These are phyloP conservation scores for Gastrolobium bilobum DNA, from an alignment of 306 rosid genomes.

Conservation along the genomic window DNA sequence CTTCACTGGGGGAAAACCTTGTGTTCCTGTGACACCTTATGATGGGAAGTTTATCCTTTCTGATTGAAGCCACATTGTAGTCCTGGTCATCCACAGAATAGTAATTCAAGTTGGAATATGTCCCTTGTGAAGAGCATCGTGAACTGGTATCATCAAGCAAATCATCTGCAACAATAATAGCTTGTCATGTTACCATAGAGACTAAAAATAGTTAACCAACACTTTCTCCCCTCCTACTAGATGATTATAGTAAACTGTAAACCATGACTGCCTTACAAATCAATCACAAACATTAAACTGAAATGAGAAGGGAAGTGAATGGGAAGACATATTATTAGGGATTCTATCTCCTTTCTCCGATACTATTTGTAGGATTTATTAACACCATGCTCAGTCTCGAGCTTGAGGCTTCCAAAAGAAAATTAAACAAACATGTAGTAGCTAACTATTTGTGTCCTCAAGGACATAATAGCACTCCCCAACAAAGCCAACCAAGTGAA, in stretches of 20 bases:
- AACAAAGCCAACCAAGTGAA: constrained; percentile 23
- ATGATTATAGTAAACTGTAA: constrained; percentile 12
- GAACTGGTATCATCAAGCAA: constrained; percentile 78
- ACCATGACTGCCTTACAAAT: background rate
- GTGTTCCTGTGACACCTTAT: constrained; percentile 63
- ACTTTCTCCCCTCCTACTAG: background rate
- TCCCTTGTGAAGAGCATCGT: constrained; percentile 75
- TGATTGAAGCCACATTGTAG: constrained; percentile 41
- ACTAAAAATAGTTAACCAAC: constrained; percentile 35
- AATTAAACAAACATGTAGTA: background rate
- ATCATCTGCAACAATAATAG: constrained; percentile 73
- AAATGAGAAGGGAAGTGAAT: background rate
- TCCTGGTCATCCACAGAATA: constrained; percentile 64
- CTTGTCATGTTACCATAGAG: constrained; percentile 41
- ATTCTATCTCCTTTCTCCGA: background rate
- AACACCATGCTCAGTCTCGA: background rate
- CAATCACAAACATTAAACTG: constrained; percentile 14
- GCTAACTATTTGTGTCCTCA: background rate
- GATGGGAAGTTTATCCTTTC: constrained; percentile 56
- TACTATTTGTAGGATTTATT: background rate
- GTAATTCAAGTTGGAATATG: constrained; percentile 76
- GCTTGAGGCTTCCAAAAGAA: constrained; percentile 11
- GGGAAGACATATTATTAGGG: background rate
- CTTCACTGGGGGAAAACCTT: constrained; percentile 65
- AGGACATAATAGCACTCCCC: constrained; percentile 12